Base-by-base conservation (phyloP, 75 land plant genomes). In the Selaginella tamariscina region DNA sequence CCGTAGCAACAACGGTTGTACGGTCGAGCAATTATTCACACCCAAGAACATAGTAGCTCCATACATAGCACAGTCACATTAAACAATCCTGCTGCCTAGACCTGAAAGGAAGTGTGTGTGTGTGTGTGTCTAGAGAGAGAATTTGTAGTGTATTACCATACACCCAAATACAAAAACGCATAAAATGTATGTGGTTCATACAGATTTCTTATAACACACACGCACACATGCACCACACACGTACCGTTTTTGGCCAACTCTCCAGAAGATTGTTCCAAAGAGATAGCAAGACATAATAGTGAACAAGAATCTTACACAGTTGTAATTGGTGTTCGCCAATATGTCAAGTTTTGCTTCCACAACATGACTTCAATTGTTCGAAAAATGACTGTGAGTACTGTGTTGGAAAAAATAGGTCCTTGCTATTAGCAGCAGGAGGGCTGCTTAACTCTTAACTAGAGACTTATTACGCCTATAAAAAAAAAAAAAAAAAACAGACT, bases 1-100 rank as follows among this genome's bases (percentile, higher is more conserved):
- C 94, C 2, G 81, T 54, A 18, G 82, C 75, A 30, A 92, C 89
- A 21, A 92, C 62, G 97, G 87, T 69, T 88, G 89, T n/a, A 88
- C 97, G 8, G 87, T 81, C 21, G 80, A 79, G 72, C 82, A 82
- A 62, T 92, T 92, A 70, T 76, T 81, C 15, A 88, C 69, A 56
- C 93, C 94, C 27, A 92, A 71, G 66, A 92, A 92, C 62, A 92
- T 59, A 0, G 91, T 83, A 27, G 93, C 74, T 27, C 82, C 75
- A 63, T 79, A 86, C 85, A 92, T 75, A 20, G 87, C 87, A 5
- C 92, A 39, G 49, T 15, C 49, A 39, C 49, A 15, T 39, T 39
- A 39, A 39, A n/a, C n/a, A n/a, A n/a, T n/a, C n/a, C n/a, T n/a
- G n/a, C n/a, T n/a, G n/a, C n/a, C n/a, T n/a, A n/a, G n/a, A n/a